Conservation (phyloP, 345 rosid genomes). For the Dimocarpus longan region DNA sequence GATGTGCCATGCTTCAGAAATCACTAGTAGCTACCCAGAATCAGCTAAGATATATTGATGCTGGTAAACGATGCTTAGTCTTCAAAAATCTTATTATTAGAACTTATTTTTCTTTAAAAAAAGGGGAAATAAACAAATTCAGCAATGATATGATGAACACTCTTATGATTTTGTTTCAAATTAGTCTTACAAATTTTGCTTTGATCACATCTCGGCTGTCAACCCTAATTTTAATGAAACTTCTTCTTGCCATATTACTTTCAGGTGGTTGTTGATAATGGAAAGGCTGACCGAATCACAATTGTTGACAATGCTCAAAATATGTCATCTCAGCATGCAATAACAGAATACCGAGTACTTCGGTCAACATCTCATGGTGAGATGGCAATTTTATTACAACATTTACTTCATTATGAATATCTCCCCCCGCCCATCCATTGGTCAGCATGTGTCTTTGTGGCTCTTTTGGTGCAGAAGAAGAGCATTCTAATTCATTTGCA, state of each 20-base stretch:
- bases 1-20: neutral
- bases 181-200: neutral
- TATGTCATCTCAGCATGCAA: slow-evolving; percentile 69
- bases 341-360: slow-evolving; percentile 79
- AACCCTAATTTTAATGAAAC: neutral
- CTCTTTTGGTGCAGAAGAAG: neutral
- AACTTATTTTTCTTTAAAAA: neutral
- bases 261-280: slow-evolving; percentile 80
- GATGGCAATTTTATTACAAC: slow-evolving; percentile 24
- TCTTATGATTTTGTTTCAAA: neutral
- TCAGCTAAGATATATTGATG: neutral
- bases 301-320: slow-evolving; percentile 48
- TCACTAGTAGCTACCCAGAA: neutral
- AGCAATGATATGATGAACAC: neutral
- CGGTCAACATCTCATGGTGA: slow-evolving; percentile 66
- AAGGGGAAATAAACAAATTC: neutral
- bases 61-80: neutral
- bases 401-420: neutral
- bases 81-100: neutral
- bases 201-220: neutral
- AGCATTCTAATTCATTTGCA: neutral
- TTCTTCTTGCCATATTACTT: slow-evolving; percentile 2
- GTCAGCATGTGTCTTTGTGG: neutral
- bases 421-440: neutral
- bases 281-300: slow-evolving; percentile 89